Conservation (phyloP, 169 alveolate genomes). For the Plasmodium gonderi region DNA sequence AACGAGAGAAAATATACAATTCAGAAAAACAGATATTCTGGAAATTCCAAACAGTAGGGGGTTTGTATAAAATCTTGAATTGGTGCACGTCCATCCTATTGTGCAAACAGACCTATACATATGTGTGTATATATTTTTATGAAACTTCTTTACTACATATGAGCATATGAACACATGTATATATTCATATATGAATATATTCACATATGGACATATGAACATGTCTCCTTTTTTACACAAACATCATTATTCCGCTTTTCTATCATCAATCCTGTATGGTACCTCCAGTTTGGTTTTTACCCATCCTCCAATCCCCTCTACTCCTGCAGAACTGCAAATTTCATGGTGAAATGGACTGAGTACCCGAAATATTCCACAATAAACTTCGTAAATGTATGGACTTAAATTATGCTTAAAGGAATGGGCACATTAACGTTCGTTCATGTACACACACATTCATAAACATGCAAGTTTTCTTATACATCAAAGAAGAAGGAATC, state of each 20-base stretch:
- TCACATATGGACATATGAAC: background rate
- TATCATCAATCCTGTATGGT: background rate
- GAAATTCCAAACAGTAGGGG: conserved; percentile 73
- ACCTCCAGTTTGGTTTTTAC: background rate
- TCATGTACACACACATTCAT: background rate
- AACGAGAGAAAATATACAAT: conserved; percentile 62
- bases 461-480: background rate
- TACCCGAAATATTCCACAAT: conserved; percentile 67
- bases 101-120: background rate
- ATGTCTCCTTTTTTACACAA: too few species aligned
- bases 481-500: too few species aligned
- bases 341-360: conserved; percentile 57
- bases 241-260: too few species aligned
- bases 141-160: too few species aligned
- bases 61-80: conserved; percentile 3
- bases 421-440: background rate
- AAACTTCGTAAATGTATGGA: conserved; percentile 42
- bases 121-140: too few species aligned
- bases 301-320: background rate
- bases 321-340: conserved; percentile 60
- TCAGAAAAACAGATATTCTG: conserved; percentile 19
- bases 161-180: too few species aligned
- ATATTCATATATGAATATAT: background rate
- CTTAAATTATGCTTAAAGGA: background rate
- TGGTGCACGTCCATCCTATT: background rate